Conservation (phyloP, 2,329 filamentous ascomycete species). For the Fusarium redolens region DNA sequence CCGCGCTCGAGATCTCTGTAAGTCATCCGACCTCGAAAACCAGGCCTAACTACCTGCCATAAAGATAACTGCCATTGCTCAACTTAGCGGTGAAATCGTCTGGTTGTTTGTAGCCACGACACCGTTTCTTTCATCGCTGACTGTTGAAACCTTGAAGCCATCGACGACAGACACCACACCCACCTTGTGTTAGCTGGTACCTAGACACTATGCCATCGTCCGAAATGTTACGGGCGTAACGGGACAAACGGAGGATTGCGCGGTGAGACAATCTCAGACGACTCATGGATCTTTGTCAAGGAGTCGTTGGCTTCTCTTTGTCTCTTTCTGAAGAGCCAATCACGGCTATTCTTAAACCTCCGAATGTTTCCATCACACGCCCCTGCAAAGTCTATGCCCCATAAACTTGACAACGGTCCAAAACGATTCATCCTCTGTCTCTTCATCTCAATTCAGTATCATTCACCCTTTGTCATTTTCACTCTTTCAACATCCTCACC, state of each 20-base stretch:
- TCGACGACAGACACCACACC: constrained; percentile 9
- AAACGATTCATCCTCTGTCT: neutral
- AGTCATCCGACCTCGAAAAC: neutral
- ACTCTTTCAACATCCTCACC: neutral
- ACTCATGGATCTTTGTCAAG: neutral
- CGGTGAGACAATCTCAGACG: neutral
- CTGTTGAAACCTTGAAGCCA: constrained; percentile 20
- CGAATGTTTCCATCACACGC: neutral
- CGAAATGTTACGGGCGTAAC: neutral
- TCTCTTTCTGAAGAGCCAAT: neutral
- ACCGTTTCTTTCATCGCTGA: neutral
- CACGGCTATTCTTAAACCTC: neutral
- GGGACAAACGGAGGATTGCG: neutral
- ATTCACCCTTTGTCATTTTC: neutral
- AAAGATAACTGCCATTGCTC: neutral
- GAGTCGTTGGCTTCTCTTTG: neutral
- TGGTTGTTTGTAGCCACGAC: neutral
- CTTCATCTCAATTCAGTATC: accelerated
- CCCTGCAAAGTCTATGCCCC: neutral
- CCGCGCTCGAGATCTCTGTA: neutral
- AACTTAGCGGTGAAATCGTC: neutral
- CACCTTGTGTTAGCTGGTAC: neutral
- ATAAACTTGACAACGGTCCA: neutral
- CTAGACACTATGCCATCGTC: constrained; percentile 1
- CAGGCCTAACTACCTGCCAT: neutral